Percentiles rank a stretch among this genome's conserved stretches.
phyloP scores from a whole-genome alignment of 768 basidiomycete species.

The Leccinum olivaceopallidum region DNA sequence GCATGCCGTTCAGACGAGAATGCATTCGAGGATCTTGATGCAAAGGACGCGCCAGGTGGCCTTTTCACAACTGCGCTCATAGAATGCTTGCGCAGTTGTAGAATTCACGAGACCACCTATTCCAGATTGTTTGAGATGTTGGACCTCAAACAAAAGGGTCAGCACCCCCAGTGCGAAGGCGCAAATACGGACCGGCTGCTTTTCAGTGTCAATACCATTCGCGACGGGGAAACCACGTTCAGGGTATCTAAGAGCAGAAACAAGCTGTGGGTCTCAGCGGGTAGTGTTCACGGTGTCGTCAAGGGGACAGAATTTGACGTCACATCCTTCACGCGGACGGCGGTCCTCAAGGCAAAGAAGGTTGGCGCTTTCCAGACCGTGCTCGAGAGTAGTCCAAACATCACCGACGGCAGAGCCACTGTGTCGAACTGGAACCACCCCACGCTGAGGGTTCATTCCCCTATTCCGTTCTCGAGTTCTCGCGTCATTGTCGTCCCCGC shows the following conservation, averaged over 20 bases:
- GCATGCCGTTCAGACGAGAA: constrained; percentile 19
- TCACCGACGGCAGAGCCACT: constrained; percentile 9
- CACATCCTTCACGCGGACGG: not conserved
- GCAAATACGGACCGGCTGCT: constrained; percentile 16
- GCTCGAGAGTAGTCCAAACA: constrained; percentile 12
- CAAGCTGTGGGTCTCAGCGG: constrained; percentile 16
- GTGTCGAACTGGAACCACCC: constrained; percentile 17
- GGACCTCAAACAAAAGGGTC: constrained; percentile 2
- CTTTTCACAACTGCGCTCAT: constrained; percentile 23
- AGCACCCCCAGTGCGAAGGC: constrained; percentile 25
- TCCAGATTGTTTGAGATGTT: constrained; percentile 12
- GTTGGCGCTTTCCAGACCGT: constrained; percentile 16
- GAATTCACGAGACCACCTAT: constrained; percentile 19
- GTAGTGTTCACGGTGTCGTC: constrained; percentile 19
- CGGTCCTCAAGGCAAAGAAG: constrained; percentile 13
- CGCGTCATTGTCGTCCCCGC: constrained; percentile 10
- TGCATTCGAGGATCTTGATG: constrained; percentile 15
- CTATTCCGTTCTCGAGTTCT: not conserved
- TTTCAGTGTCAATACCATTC: constrained; percentile 21
- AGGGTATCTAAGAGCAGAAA: constrained; percentile 10
- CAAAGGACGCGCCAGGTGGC: constrained; percentile 11
- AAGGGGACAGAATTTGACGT: constrained; percentile 17
- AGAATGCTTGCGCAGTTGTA: constrained; percentile 8
- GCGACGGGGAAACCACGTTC: constrained; percentile 15
- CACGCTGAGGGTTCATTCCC: constrained; percentile 10